Base-by-base conservation (phyloP, 2,329 filamentous ascomycete genomes). In the Paecilomyces sp. region DNA sequence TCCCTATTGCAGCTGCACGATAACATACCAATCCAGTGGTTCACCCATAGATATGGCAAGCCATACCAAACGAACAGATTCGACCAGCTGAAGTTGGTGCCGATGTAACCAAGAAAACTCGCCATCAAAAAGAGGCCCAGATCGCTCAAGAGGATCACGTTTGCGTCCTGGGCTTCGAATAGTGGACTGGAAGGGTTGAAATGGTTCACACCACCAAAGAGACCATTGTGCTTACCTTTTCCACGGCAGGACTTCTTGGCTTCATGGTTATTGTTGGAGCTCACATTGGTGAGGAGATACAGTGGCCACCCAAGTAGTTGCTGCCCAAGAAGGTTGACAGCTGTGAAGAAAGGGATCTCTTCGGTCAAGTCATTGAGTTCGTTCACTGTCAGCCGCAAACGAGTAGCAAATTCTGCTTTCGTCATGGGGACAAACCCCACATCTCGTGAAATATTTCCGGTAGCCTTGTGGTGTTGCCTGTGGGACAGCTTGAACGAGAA, bases 401-500 rank as follows among this genome's bases (percentile, higher is more conserved):
- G 88, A 62, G 82, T 83, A 65, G 92, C 91, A 71, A 90, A 92
- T 73, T 89, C 80, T 66, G 94, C 86, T 61, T 92, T 88, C 59
- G 92, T 96, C 79, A 91, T 91, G 61, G 94, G 94, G n/a, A 97
- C 83, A 75, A 97, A 97, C 64, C 97, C 94, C 94, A 97, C 97
- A 79, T 99, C 94, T 67, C 93, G 90, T 79, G 95, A 92, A 80
- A 99, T 88, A 83, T 99, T 86, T 69, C 92, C 94, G 47, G 94
- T 99, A 65, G 92, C 92, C 85, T 97, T 97, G 89, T 99, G 94
- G 83, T 99, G 94, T 86, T 96, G 96, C 81, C 91, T 89, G 81
- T 99, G 94, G 66, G 92, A 96, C 79, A 97, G 92, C 82, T 99
- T 96, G 94, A 94, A 99, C 74, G 91, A 96, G 82, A 97, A 99